Evolutionary conservation across 2,329 filamentous ascomycete genomes (phyloP).

Genomic region (Cadophora malorum): DNA sequence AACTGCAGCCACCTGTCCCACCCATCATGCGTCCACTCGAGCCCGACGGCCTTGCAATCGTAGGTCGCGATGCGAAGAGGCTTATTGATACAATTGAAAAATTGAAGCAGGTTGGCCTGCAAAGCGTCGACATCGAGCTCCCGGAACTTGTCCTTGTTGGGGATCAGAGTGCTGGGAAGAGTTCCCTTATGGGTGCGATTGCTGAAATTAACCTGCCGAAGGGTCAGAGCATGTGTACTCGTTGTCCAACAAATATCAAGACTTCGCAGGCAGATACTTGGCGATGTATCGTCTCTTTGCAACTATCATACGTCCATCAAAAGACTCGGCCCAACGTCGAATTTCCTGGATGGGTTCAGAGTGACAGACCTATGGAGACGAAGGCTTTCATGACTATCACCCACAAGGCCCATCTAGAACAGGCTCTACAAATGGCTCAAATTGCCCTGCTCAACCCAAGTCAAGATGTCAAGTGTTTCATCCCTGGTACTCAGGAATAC

Average conservation of each 20-base stretch:
- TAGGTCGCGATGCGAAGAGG: conserved; percentile 68
- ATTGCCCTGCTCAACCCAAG: conserved; percentile 76
- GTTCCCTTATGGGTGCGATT: conserved; percentile 67
- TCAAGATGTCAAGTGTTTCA: conserved; percentile 54
- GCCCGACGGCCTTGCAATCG: conserved; percentile 50
- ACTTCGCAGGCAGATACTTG: conserved; percentile 63
- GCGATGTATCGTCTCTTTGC: conserved; percentile 53
- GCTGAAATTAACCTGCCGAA: conserved; percentile 75
- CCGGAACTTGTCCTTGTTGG: conserved; percentile 85
- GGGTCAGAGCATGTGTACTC: conserved; percentile 75
- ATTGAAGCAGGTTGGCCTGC: conserved; percentile 75
- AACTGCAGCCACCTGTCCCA: neutral
- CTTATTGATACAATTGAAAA: conserved; percentile 71
- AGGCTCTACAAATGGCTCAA: conserved; percentile 76
- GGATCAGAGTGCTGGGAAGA: conserved; percentile 86
- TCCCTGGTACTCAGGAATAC: conserved; percentile 40
- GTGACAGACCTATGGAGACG: neutral
- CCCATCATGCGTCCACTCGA: neutral
- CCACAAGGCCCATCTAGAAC: conserved; percentile 67
- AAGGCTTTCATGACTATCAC: conserved; percentile 69
- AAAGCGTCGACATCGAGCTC: conserved; percentile 65
- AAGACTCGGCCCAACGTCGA: neutral
- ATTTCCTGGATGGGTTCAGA: neutral
- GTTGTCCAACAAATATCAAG: conserved; percentile 82
- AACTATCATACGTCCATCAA: neutral